Evolutionary conservation across 768 basidiomycete species (phyloP).

Genomic region (Trametopsis cervina): DNA sequence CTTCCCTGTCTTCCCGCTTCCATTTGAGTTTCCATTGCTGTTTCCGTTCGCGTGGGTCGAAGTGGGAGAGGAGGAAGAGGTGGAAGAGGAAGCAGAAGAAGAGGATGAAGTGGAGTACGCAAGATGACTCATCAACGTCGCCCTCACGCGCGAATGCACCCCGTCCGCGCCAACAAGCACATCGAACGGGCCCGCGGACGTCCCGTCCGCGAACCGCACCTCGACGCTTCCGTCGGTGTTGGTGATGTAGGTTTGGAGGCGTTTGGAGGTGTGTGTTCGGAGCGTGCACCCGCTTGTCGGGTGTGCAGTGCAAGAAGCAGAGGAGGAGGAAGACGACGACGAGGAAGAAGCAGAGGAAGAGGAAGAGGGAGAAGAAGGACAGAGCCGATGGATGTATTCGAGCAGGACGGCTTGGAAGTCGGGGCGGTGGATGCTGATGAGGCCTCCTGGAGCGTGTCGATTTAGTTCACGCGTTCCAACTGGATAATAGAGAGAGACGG

Average conservation of each 20-base stretch:
- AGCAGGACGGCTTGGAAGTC: conserved; percentile 61
- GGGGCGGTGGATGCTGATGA: conserved; percentile 48
- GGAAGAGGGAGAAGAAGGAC: not conserved
- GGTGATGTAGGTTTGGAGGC: conserved; percentile 43
- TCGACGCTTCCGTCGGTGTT: conserved; percentile 25
- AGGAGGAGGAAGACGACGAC: conserved; percentile 35
- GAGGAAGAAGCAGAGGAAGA: not conserved
- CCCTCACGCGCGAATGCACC: conserved; percentile 45
- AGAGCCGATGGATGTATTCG: conserved; percentile 26
- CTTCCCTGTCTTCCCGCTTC: no score
- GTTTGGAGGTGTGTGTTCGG: conserved; percentile 47
- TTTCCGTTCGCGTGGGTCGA: no score
- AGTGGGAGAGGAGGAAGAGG: no score
- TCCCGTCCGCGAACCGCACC: conserved; percentile 57
- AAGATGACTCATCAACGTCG: conserved; percentile 29
- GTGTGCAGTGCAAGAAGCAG: no score
- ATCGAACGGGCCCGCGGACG: conserved; percentile 49
- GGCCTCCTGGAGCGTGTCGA: conserved; percentile 18
- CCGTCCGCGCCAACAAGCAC: conserved; percentile 68
- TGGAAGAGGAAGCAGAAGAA: no score
- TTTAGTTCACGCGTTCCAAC: not conserved
- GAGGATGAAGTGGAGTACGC: no score
- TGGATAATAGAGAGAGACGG: not conserved
- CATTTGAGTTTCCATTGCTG: no score
- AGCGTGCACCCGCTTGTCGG: no score